Conservation (phyloP, 345 rosid species). For the Odontarrhena argentea region DNA sequence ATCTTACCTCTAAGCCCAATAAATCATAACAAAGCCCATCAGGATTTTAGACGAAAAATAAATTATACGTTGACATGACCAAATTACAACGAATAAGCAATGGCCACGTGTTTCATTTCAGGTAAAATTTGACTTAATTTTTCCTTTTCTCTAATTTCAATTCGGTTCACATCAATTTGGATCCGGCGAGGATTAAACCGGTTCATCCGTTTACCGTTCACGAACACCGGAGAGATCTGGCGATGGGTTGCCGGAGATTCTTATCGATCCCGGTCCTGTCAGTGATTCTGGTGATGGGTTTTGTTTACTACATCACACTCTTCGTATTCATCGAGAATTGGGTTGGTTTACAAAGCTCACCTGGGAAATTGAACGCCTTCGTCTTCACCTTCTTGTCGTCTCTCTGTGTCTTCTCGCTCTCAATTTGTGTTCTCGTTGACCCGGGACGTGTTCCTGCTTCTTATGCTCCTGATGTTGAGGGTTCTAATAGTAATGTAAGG, state of each 20-base stretch:
- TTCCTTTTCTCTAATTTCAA: background rate
- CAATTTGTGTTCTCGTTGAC: constrained; percentile 49
- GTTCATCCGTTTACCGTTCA: background rate
- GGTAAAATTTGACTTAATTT: background rate
- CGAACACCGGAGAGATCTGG: constrained; percentile 37
- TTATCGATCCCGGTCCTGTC: constrained; percentile 54
- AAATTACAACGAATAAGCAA: background rate
- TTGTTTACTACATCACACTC: constrained; percentile 56
- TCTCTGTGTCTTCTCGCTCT: constrained; percentile 54
- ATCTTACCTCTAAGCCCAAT: too few species aligned
- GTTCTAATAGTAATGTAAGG: constrained; percentile 34
- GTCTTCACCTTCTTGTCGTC: constrained; percentile 51
- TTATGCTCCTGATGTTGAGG: constrained; percentile 68
- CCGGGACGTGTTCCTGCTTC: constrained; percentile 65
- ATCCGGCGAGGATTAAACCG: constrained; percentile 30
- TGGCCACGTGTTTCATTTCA: constrained; percentile 3
- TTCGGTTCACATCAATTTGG: constrained; percentile 20
- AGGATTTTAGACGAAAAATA: too few species aligned
- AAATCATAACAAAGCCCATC: too few species aligned
- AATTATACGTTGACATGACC: too few species aligned
- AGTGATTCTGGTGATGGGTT: constrained; percentile 51
- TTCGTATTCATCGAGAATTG: constrained; percentile 58
- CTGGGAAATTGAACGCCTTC: constrained; percentile 52
- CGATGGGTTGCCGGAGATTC: constrained; percentile 57
- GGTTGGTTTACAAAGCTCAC: constrained; percentile 60